A percentile compares a stretch with the other conserved stretches of the same genome.
Evolutionary conservation across 805 yeast species (phyloP).

Genomic region (Metschnikowia henanensis): DNA sequence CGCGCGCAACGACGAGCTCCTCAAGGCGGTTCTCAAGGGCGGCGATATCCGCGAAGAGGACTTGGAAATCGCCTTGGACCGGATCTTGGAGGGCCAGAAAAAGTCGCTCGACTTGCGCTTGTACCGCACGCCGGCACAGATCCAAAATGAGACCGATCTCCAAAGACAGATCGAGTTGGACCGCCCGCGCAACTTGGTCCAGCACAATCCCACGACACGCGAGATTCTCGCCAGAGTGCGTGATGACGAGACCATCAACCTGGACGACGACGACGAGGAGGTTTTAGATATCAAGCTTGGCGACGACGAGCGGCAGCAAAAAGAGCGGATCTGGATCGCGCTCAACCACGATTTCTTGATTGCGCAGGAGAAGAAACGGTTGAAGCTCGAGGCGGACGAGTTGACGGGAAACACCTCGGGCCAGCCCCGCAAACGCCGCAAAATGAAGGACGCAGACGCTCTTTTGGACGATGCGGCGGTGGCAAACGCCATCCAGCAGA

Average conservation of each 20-base stretch:
- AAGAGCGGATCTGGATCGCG: constrained; percentile 88
- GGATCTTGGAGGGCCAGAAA: constrained; percentile 22
- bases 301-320: constrained; percentile 67
- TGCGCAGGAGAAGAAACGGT: constrained; percentile 80
- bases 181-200: constrained; percentile 49
- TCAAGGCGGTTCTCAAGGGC: constrained; percentile 31
- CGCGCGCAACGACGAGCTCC: constrained; percentile 20
- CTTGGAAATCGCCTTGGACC: constrained; percentile 18
- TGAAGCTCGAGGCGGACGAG: constrained; percentile 84
- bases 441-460: constrained; percentile 17
- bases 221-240: constrained; percentile 52
- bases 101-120: constrained; percentile 21
- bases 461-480: constrained; percentile 30
- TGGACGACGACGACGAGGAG: constrained; percentile 81
- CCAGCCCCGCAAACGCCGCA: constrained; percentile 44
- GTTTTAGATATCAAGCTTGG: constrained; percentile 58
- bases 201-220: constrained; percentile 54
- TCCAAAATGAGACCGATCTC: constrained; percentile 17
- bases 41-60: constrained; percentile 31
- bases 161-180: constrained; percentile 24
- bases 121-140: constrained; percentile 20
- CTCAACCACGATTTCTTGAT: constrained; percentile 81
- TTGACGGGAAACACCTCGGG: constrained; percentile 71
- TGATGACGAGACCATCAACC: constrained; percentile 61
- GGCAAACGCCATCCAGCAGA: constrained; percentile 35